These are phyloP conservation scores for Albifimbria verrucaria DNA, from an alignment of 2,329 filamentous ascomycete species.

Conservation along the genomic window DNA sequence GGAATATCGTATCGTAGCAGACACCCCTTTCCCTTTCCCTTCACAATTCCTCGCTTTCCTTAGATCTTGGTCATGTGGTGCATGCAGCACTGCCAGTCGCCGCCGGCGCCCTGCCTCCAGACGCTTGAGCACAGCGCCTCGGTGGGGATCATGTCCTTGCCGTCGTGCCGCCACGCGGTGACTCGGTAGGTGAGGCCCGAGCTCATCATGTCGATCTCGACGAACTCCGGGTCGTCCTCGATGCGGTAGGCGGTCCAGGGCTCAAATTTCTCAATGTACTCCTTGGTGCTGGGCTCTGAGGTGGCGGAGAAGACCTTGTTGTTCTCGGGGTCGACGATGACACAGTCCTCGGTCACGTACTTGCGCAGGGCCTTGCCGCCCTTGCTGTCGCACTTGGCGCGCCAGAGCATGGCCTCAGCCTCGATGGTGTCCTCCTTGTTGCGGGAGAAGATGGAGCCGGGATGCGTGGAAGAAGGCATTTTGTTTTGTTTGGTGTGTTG, in stretches of 20 bases:
- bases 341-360: conserved; percentile 30
- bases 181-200: conserved; percentile 27
- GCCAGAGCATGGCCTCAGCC: conserved; percentile 30
- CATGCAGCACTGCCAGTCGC: conserved; percentile 30
- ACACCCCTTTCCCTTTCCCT: no score
- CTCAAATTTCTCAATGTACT: conserved; percentile 30
- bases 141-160: conserved; percentile 26
- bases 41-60: background rate
- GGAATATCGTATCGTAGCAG: no score
- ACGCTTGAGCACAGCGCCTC: conserved; percentile 31
- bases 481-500: background rate
- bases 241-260: conserved; percentile 33
- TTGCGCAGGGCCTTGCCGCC: conserved; percentile 26
- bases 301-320: conserved; percentile 23
- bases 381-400: conserved; percentile 30
- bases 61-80: conserved; percentile 28
- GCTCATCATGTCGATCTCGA: conserved; percentile 35
- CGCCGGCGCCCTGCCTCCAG: conserved; percentile 28
- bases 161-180: conserved; percentile 27
- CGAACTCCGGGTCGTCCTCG: conserved; percentile 31
- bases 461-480: background rate
- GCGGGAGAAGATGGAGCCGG: conserved; percentile 27
- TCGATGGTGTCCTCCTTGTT: conserved; percentile 33
- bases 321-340: conserved; percentile 27
- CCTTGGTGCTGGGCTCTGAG: conserved; percentile 26